Conservation (phyloP, 768 basidiomycete species). For the Steccherinum ochraceum region DNA sequence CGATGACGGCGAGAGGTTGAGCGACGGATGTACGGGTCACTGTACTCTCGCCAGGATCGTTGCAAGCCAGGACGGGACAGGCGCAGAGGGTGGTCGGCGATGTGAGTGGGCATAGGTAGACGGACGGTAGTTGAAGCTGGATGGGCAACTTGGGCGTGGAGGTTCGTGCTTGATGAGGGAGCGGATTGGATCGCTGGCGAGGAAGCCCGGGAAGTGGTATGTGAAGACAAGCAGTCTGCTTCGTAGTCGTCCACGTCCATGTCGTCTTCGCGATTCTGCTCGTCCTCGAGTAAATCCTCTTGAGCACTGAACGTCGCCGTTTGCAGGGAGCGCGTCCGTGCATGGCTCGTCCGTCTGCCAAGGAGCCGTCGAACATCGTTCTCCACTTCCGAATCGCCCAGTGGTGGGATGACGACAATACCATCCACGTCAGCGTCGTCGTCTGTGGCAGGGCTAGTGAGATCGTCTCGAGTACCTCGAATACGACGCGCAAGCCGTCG, state of each 20-base stretch:
- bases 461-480: constrained; percentile 15
- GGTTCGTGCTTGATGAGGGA: constrained; percentile 7
- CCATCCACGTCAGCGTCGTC: constrained; percentile 28
- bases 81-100: background rate
- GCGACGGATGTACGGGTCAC: background rate
- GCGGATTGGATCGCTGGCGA: constrained; percentile 24
- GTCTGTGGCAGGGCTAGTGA: constrained; percentile 14
- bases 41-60: background rate
- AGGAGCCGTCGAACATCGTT: constrained; percentile 52
- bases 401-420: constrained; percentile 47
- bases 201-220: constrained; percentile 38
- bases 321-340: constrained; percentile 12
- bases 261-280: constrained; percentile 34
- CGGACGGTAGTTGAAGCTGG: background rate
- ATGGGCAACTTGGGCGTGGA: background rate
- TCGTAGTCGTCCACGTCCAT: constrained; percentile 42
- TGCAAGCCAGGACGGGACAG: background rate
- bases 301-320: constrained; percentile 5
- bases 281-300: constrained; percentile 19
- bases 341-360: constrained; percentile 39
- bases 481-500: constrained; percentile 10
- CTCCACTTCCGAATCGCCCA: constrained; percentile 50
- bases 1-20: background rate
- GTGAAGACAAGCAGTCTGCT: constrained; percentile 49
- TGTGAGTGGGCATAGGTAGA: background rate